Percentiles rank a stretch among this genome's conserved stretches.
Conservation (phyloP, 495 filamentous ascomycete genomes). For the Aspergillus sclerotiicarbonarius region DNA sequence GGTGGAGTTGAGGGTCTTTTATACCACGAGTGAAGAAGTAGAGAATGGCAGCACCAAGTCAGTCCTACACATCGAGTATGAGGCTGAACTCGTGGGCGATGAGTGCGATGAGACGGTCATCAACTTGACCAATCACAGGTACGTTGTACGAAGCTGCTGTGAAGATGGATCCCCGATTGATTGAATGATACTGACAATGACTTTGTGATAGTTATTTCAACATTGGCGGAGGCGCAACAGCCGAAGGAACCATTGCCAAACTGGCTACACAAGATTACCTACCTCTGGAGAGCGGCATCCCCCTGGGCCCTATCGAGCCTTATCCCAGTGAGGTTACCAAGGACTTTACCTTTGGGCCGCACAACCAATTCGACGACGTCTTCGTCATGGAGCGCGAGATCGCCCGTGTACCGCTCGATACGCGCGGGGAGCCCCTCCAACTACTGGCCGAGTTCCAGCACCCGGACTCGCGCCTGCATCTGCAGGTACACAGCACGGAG, state of each 20-base stretch:
- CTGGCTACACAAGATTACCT: slow-evolving; percentile 72
- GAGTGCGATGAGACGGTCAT: slow-evolving; percentile 82
- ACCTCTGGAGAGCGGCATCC: slow-evolving; percentile 71
- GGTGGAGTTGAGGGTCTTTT: slow-evolving; percentile 74
- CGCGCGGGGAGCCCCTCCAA: slow-evolving; percentile 61
- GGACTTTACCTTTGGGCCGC: slow-evolving; percentile 64
- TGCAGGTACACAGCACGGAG: slow-evolving; percentile 85
- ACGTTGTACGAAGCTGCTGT: slow-evolving; percentile 20
- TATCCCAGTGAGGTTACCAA: slow-evolving; percentile 55
- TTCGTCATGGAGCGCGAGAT: slow-evolving; percentile 72
- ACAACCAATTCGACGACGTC: slow-evolving; percentile 81
- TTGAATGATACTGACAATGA: background rate
- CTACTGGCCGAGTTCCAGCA: slow-evolving; percentile 68
- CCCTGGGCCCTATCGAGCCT: slow-evolving; percentile 43
- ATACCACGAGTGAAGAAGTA: slow-evolving; percentile 68
- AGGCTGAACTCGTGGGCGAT: slow-evolving; percentile 74
- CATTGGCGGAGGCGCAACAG: slow-evolving; percentile 61
- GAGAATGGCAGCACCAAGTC: slow-evolving; percentile 50
- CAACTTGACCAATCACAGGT: slow-evolving; percentile 95
- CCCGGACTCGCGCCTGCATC: slow-evolving; percentile 66
- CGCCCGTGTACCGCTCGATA: slow-evolving; percentile 68
- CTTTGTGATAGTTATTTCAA: slow-evolving; percentile 80
- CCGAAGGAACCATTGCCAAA: slow-evolving; percentile 72
- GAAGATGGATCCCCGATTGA: background rate
- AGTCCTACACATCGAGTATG: slow-evolving; percentile 81